Percentiles rank a stretch among this genome's conserved stretches.
These are phyloP conservation scores for Gaertneriomyces sp. DNA, from an alignment of 192 early-diverging fungal genomes.

Conservation along the genomic window DNA sequence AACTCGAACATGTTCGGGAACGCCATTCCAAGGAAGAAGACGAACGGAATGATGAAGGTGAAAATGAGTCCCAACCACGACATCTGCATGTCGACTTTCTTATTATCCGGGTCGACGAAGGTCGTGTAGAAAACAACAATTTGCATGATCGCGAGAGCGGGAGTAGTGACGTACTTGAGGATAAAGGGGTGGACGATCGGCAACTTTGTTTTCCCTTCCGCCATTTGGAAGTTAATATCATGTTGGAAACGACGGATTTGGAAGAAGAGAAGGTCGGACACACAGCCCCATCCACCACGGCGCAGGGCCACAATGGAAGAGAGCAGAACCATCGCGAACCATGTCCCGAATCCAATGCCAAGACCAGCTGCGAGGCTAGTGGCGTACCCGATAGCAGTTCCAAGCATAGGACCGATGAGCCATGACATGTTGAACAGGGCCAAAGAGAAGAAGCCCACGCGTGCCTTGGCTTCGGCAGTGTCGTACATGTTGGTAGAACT, in stretches of 20 bases:
- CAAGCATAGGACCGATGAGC: not conserved
- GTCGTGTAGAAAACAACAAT: constrained; percentile 1
- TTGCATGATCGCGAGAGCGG: constrained; percentile 5
- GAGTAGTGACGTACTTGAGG: constrained; percentile 7
- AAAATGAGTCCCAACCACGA: constrained; percentile 14
- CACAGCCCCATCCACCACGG: not conserved
- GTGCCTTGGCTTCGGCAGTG: not conserved
- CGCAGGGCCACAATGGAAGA: not conserved
- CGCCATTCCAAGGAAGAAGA: not conserved
- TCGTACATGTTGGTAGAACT: not conserved
- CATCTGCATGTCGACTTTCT: constrained; percentile 10
- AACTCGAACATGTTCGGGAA: not conserved
- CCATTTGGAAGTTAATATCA: constrained; percentile 1
- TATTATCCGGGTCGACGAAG: not conserved
- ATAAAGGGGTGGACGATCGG: not conserved
- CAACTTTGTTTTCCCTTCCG: not conserved
- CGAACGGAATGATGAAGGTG: not conserved
- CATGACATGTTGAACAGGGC: not conserved
- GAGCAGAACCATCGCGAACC: not conserved
- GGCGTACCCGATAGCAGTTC: not conserved
- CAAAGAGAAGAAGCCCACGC: not conserved
- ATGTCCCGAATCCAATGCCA: constrained; percentile 1
- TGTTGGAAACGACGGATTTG: not conserved
- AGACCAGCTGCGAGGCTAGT: constrained; percentile 1
- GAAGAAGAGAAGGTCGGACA: constrained; percentile 1